Percentiles rank a stretch among this genome's conserved stretches.
Evolutionary conservation across 2,329 filamentous ascomycete species (phyloP).

Genomic region (Cercospora sp.): DNA sequence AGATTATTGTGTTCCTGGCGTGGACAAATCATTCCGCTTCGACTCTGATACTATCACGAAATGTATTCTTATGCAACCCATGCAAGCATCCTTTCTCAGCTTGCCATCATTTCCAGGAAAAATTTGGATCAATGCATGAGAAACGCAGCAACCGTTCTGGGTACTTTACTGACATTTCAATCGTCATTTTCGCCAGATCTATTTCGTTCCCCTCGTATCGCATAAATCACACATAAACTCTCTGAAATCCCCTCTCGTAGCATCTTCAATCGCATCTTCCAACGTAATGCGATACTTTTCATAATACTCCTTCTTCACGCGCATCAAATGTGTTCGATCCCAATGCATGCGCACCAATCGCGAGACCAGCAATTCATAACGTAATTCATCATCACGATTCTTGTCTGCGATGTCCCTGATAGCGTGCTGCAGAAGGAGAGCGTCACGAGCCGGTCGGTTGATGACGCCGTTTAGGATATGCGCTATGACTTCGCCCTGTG

Average conservation of each 20-base stretch:
- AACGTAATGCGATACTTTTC: conserved; percentile 74
- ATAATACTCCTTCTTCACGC: conserved; percentile 76
- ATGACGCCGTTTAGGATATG: conserved; percentile 97
- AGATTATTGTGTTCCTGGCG: too few species aligned
- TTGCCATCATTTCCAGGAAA: too few species aligned
- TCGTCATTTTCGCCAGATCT: too few species aligned
- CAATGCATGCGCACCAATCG: conserved; percentile 88
- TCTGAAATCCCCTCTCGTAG: conserved; percentile 67
- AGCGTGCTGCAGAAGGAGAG: conserved; percentile 86
- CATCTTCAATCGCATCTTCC: conserved; percentile 74
- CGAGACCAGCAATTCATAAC: conserved; percentile 84
- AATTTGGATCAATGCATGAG: too few species aligned
- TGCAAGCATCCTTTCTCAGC: too few species aligned
- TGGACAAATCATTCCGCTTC: too few species aligned
- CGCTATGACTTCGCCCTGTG: conserved; percentile 84
- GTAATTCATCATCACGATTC: conserved; percentile 52
- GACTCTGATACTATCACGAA: too few species aligned
- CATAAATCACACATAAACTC: conserved; percentile 39
- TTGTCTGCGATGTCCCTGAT: conserved; percentile 57
- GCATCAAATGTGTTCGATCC: conserved; percentile 79
- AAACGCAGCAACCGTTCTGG: too few species aligned
- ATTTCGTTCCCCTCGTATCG: conserved; percentile 21
- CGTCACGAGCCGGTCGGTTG: conserved; percentile 91
- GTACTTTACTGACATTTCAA: too few species aligned
- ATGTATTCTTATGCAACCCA: too few species aligned